These are phyloP conservation scores for Penicillium olsonii DNA, from an alignment of 2,329 filamentous ascomycete species.

Conservation along the genomic window DNA sequence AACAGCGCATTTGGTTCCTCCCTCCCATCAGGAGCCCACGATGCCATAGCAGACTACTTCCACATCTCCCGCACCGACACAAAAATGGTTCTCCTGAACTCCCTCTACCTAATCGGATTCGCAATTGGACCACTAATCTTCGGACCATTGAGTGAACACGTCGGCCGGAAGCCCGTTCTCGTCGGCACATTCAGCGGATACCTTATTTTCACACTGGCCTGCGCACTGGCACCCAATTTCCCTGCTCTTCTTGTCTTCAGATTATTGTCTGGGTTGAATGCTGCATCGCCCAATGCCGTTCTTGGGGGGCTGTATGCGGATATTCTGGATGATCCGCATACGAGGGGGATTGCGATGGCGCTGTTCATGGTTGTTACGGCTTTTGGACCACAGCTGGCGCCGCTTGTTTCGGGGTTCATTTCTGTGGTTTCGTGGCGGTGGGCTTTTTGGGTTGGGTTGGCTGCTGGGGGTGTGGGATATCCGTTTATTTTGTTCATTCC, in stretches of 20 bases:
- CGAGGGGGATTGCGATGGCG: not conserved
- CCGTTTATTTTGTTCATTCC: conserved; percentile 8
- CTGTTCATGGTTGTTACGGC: not conserved
- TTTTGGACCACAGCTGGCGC: not conserved
- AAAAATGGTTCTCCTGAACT: conserved; percentile 31
- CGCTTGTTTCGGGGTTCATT: not conserved
- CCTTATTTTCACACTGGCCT: conserved; percentile 40
- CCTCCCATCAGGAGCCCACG: conserved; percentile 18
- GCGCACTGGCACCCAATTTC: conserved; percentile 42
- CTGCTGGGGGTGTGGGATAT: conserved; percentile 1
- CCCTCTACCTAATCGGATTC: conserved; percentile 33
- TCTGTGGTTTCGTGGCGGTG: conserved; percentile 10
- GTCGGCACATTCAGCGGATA: conserved; percentile 49
- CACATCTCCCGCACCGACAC: conserved; percentile 16
- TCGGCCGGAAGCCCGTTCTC: conserved; percentile 42
- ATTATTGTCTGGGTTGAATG: conserved; percentile 40
- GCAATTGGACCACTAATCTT: conserved; percentile 40
- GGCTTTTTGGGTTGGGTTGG: conserved; percentile 8
- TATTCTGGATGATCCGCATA: conserved; percentile 6
- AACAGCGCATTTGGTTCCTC: conserved; percentile 23
- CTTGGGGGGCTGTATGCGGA: conserved; percentile 10
- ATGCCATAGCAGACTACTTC: conserved; percentile 17
- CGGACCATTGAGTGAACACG: conserved; percentile 41
- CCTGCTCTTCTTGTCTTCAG: conserved; percentile 41
- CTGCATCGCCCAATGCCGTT: conserved; percentile 39